Evolutionary conservation across 306 rosid genomes (phyloP).

Genomic region (Cicer judaicum): DNA sequence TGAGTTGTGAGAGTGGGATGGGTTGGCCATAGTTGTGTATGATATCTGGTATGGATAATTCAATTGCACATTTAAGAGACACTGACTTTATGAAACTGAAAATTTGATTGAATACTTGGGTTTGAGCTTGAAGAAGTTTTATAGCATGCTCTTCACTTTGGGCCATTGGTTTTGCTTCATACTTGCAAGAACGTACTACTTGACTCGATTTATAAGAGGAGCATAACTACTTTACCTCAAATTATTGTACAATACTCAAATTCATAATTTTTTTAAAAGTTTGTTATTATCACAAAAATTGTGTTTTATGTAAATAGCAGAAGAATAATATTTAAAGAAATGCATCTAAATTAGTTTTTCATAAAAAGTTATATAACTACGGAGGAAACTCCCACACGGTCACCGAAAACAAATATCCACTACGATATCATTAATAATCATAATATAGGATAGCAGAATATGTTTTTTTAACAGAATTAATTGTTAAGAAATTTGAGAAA

Average conservation of each 20-base stretch:
- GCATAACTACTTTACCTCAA: background rate
- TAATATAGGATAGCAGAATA: too few relatives aligned
- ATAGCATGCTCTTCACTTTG: constrained; percentile 9
- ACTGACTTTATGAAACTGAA: constrained; percentile 51
- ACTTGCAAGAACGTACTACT: background rate
- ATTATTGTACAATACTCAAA: background rate
- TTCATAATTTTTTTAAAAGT: too few relatives aligned
- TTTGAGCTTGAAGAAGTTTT: constrained; percentile 47
- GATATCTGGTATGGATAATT: constrained; percentile 46
- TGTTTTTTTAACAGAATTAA: too few relatives aligned
- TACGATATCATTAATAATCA: too few relatives aligned
- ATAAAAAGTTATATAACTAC: too few relatives aligned
- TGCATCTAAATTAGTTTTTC: too few relatives aligned
- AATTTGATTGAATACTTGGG: constrained; percentile 50
- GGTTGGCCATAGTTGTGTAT: constrained; percentile 56
- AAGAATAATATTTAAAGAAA: too few relatives aligned
- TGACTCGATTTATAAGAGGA: constrained; percentile 9
- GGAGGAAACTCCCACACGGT: too few relatives aligned
- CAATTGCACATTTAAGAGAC: constrained; percentile 61
- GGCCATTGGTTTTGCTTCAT: constrained; percentile 14
- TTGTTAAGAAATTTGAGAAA: too few relatives aligned
- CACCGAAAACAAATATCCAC: too few relatives aligned
- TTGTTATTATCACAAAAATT: too few relatives aligned
- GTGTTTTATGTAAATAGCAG: too few relatives aligned
- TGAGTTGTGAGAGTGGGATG: constrained; percentile 56